Evolutionary conservation across 306 rosid genomes (phyloP).

Genomic region (Dryas alaskensis): DNA sequence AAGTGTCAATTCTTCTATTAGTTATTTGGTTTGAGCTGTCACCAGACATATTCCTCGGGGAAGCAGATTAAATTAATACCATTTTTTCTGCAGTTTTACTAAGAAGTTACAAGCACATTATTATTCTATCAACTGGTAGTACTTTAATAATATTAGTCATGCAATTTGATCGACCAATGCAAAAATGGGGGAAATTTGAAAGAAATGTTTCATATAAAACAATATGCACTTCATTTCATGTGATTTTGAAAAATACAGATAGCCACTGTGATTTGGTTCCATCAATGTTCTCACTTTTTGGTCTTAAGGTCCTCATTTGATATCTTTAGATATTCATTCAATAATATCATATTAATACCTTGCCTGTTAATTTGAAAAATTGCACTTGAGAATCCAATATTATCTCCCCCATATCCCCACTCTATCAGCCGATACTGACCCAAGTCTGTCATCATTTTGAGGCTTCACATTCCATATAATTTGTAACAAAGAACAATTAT

Average conservation of each 20-base stretch:
- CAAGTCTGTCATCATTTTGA: neutral
- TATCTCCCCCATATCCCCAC: neutral
- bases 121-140: neutral
- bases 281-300: neutral
- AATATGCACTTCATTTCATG: neutral
- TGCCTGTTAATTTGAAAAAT: neutral
- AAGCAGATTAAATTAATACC: neutral
- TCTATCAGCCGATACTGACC: neutral
- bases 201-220: neutral
- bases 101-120: neutral
- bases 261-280: neutral
- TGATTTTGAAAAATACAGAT: neutral
- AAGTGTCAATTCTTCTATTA: neutral
- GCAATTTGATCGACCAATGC: neutral
- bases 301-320: neutral
- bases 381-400: neutral
- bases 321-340: neutral
- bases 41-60: neutral
- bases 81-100: neutral
- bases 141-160: neutral
- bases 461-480: neutral
- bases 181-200: neutral
- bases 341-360: neutral
- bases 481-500: neutral
- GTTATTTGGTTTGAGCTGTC: neutral